Evolutionary conservation across 768 basidiomycete species (phyloP).

Genomic region (Lactarius quietus): DNA sequence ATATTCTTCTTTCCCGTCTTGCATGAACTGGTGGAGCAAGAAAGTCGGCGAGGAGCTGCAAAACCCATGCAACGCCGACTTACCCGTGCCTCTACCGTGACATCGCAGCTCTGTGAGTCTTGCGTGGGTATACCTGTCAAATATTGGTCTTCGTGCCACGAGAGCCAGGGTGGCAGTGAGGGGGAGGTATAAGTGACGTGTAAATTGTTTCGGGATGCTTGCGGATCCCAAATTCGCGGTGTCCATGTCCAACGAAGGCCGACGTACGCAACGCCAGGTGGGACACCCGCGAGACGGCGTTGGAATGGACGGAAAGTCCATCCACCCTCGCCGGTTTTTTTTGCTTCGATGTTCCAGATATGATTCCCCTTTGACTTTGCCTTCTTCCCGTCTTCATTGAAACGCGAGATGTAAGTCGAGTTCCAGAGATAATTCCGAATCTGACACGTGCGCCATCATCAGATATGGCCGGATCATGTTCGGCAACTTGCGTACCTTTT

Average conservation of each 20-base stretch:
- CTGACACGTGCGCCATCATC: constrained; percentile 37
- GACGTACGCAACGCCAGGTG: constrained; percentile 77
- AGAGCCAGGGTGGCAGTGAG: constrained; percentile 78
- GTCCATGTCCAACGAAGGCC: constrained; percentile 85
- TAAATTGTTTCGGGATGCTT: constrained; percentile 77
- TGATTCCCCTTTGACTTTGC: constrained; percentile 99
- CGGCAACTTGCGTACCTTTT: constrained; percentile 60
- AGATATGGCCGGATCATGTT: constrained; percentile 17
- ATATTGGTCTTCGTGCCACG: constrained; percentile 74
- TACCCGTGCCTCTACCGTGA: constrained; percentile 76
- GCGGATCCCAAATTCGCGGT: constrained; percentile 96
- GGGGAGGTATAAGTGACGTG: constrained; percentile 80
- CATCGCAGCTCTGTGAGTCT: constrained; percentile 70
- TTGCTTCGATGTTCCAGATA: constrained; percentile 98
- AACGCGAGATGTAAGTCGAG: constrained; percentile 89
- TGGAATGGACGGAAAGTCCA: constrained; percentile 91
- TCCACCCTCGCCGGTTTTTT: constrained; percentile 64
- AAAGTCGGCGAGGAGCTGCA: constrained; percentile 17
- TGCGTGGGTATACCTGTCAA: constrained; percentile 77
- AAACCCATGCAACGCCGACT: constrained; percentile 29
- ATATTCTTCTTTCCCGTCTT: constrained; percentile 72
- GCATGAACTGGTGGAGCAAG: constrained; percentile 47
- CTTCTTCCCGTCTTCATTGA: constrained; percentile 99
- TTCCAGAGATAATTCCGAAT: constrained; percentile 96
- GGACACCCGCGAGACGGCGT: constrained; percentile 80